These are phyloP conservation scores for Streptanthus diversifolius DNA, from an alignment of 345 rosid genomes.

Conservation along the genomic window DNA sequence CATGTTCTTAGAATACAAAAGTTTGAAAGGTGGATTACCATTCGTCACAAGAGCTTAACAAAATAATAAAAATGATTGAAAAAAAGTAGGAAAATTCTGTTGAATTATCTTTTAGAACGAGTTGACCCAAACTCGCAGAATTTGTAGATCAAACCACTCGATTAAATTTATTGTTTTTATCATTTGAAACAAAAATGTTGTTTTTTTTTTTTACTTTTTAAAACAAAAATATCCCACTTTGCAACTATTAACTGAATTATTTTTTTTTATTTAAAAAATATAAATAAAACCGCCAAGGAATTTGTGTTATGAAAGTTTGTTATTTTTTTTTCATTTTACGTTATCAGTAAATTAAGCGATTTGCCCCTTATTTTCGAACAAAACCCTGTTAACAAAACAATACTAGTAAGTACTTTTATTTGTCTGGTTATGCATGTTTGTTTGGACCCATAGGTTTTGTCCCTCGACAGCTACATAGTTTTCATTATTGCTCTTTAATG, in stretches of 20 bases:
- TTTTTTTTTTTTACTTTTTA: too few species aligned
- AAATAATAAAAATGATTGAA: background rate
- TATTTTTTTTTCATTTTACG: background rate
- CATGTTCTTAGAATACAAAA: background rate
- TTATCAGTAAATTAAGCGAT: background rate
- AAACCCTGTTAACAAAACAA: slow-evolving; percentile 18
- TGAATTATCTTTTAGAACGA: background rate
- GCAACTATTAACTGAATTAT: background rate
- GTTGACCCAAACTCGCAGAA: background rate
- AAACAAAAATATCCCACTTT: background rate
- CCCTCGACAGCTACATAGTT: slow-evolving; percentile 33
- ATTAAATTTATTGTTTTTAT: too few species aligned
- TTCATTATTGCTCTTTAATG: slow-evolving; percentile 34
- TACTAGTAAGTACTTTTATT: slow-evolving; percentile 6
- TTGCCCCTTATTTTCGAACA: slow-evolving; percentile 26
- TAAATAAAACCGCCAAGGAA: background rate
- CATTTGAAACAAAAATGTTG: too few species aligned
- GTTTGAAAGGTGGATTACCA: background rate
- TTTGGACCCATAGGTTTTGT: slow-evolving; percentile 38
- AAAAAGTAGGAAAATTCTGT: background rate
- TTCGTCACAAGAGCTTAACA: background rate
- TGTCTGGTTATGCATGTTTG: slow-evolving; percentile 25
- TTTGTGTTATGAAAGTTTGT: background rate
- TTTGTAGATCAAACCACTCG: background rate
- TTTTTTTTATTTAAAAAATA: background rate